Evolutionary conservation across 2,329 filamentous ascomycete species (phyloP), one percentile per base, ranked within the genome.

Genomic region (Calonectria pseudoreteaudii): DNA sequence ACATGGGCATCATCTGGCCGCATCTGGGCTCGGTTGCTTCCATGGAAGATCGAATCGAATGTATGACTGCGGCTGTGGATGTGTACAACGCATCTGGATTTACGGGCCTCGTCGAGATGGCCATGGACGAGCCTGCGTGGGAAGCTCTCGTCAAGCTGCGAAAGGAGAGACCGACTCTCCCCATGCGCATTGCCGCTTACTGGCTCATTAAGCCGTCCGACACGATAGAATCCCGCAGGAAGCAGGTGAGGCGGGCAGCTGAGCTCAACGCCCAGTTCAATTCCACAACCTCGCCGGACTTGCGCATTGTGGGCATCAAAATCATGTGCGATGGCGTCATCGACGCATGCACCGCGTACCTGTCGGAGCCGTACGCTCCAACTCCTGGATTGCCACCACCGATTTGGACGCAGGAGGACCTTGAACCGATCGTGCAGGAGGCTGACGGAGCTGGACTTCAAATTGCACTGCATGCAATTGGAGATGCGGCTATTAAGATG

Each of bases 381-480:
- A 85, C 83, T 5, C 80, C 83, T 28, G 82, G 83, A 14, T 83
- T 85, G 53, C 67, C 66, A 18, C 86, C 87, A 4, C 86, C 89
- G 0, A 86, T 91, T 66, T 92, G 90, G 90, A 85, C 86, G 0
- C 79, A 82, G 2, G 85, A 85, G 47, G 86, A 88, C 81, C 85
- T 92, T 8, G 85, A 82, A 16, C 88, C 89, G 0, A 88, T 91
- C 0, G 87, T 92, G 3, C 81, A 84, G 56, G 86, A 84, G 60
- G 90, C 91, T 13, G 86, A 87, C 64, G 83, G 82, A 9, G 86
- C 85, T 2, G 87, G 88, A 0, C 79, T 93, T 41, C 91, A 93
- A 79, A 87, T 89, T 68, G 91, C 91, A 0, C 83, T 93, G n/a
- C 91, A 93, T 79, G 91, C 91, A 49, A 93, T 92, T 75, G 91